A percentile compares a stretch with the other conserved stretches of the same genome.
These are phyloP conservation scores for Inga leiocalycina DNA, from an alignment of 306 rosid species.

Conservation along the genomic window DNA sequence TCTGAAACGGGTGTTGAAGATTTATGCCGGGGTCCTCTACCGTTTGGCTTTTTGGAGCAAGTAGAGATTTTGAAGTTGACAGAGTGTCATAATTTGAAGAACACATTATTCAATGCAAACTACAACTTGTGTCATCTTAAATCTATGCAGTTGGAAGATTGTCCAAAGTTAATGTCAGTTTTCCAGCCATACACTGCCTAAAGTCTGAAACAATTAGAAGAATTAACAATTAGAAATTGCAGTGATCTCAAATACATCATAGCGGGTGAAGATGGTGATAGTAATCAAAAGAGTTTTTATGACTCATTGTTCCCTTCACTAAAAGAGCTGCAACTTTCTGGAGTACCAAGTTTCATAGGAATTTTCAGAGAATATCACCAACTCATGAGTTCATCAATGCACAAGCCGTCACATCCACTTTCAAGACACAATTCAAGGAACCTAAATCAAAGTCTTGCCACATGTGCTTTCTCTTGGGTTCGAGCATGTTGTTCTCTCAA, in stretches of 20 bases:
- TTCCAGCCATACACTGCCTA: neutral
- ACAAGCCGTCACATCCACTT: neutral
- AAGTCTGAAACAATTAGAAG: constrained; percentile 12
- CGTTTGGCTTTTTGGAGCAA: neutral
- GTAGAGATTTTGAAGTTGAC: neutral
- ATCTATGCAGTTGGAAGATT: neutral
- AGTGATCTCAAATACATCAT: neutral
- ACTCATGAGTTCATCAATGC: neutral
- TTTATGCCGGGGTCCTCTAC: neutral
- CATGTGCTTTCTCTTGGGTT: neutral
- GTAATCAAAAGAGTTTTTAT: neutral
- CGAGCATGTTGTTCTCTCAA: neutral
- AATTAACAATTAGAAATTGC: neutral
- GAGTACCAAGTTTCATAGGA: neutral
- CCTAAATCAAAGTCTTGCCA: neutral
- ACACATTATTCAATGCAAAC: neutral
- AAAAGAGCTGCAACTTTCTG: neutral
- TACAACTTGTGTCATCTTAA: neutral
- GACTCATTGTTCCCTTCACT: constrained; percentile 19
- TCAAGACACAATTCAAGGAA: neutral
- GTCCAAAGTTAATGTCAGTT: neutral
- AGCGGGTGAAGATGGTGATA: neutral
- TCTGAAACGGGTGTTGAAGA: neutral
- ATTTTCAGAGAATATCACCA: neutral
- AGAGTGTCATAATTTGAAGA: neutral